Evolutionary conservation across 768 basidiomycete species (phyloP).

Genomic region (Mycena pura): DNA sequence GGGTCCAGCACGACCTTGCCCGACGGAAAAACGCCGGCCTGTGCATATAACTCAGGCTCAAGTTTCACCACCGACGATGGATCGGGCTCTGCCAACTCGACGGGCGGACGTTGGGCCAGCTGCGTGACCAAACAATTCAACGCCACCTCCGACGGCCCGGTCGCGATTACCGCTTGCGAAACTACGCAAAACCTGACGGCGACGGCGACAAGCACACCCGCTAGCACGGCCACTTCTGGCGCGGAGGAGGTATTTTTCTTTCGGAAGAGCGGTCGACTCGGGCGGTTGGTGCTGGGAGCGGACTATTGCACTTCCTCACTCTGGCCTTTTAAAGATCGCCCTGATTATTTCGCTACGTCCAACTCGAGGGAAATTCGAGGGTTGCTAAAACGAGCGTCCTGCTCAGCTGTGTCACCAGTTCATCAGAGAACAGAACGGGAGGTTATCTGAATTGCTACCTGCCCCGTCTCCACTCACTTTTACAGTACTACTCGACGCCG

Average conservation of each 20-base stretch:
- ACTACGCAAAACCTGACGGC: neutral
- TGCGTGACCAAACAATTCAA: constrained; percentile 17
- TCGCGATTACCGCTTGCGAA: constrained; percentile 9
- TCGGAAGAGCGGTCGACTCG: neutral
- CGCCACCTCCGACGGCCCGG: constrained; percentile 1
- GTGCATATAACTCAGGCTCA: constrained; percentile 15
- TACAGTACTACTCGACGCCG: too few relatives aligned
- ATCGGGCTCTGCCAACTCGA: constrained; percentile 3
- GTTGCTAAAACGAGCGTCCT: too few relatives aligned
- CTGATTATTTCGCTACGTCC: neutral
- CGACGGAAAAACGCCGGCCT: constrained; percentile 3
- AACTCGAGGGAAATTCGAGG: neutral
- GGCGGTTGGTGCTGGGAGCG: constrained; percentile 3
- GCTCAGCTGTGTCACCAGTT: too few relatives aligned
- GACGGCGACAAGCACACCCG: constrained; percentile 12
- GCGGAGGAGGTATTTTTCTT: neutral
- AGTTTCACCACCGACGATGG: constrained; percentile 13
- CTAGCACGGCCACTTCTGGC: neutral
- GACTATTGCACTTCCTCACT: constrained; percentile 2
- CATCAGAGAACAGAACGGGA: too few relatives aligned
- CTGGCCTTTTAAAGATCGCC: constrained; percentile 1
- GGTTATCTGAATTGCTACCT: too few relatives aligned
- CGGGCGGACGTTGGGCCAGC: constrained; percentile 9
- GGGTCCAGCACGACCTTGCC: neutral
- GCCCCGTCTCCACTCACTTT: too few relatives aligned